Base-by-base conservation (phyloP, 2,329 filamentous ascomycete species). In the Phyllachora maydis region DNA sequence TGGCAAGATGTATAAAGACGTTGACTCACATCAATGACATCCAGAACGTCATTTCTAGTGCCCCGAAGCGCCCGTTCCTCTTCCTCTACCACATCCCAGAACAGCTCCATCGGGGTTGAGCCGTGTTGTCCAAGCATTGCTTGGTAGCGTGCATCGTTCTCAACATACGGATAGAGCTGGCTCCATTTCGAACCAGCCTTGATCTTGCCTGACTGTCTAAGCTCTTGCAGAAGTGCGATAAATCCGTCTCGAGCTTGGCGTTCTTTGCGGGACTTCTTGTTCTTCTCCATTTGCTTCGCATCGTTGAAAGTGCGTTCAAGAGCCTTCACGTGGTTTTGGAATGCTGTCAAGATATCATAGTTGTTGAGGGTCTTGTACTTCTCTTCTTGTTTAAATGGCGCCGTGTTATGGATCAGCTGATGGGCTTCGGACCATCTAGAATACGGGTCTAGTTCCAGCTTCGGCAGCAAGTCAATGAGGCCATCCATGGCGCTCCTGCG, bases 21-120 rank as follows among this genome's bases (percentile, higher is more conserved):
- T 11, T 13, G 9, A 53, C 71, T 56, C 48, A 88, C 79, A 58
- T 90, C 78, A 35, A 92, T 60, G 35, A 88, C 79, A 49, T 92
- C 82, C 33, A 88, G 55, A 18, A 90, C 76, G 40, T 82, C 70
- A 41, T 88, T 90, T 30, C 79, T 64, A 23, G 74, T 72, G 23
- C 67, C 71, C 30, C 83, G 73, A 22, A 93, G 56, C n/a, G 73
- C 70, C 28, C 77, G 69, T 41, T 98, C 85, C 45, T 95, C 82
- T 44, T 92, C 82, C 44, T 95, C 88, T 14, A 95, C 62, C 22
- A 83, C 57, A 43, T 98, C 88, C 81, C 85, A 93, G 53, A 98
- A 95, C 5, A 98, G 57, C 39, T 95, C 82, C 33, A 92, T 61
- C 9, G 88, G 79, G 4, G 68, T 76, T 4, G 83, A 92, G 26